A percentile compares a stretch with the other conserved stretches of the same genome.
These are phyloP conservation scores for Cladosporium colombiae DNA, from an alignment of 2,329 filamentous ascomycete species.

Conservation along the genomic window DNA sequence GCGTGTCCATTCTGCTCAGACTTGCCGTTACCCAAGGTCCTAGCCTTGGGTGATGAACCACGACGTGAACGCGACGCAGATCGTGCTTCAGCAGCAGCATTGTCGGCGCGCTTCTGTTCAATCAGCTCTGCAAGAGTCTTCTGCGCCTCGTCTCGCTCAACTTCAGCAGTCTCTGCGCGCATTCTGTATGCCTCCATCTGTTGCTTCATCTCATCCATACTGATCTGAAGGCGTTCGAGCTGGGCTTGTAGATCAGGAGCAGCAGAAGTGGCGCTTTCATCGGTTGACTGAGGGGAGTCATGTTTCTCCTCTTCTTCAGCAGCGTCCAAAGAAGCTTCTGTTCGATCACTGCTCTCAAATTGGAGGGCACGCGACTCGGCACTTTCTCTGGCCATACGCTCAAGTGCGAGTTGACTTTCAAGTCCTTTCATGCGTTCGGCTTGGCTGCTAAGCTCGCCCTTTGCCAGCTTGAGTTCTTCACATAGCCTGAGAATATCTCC, in stretches of 20 bases:
- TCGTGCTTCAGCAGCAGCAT: constrained; percentile 51
- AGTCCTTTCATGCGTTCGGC: constrained; percentile 76
- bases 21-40: constrained; percentile 22
- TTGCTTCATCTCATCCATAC: constrained; percentile 78
- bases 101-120: constrained; percentile 72
- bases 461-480: constrained; percentile 79
- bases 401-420: constrained; percentile 74
- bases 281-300: neutral
- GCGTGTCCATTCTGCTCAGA: constrained; percentile 32
- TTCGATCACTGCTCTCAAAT: constrained; percentile 61
- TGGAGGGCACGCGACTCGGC: constrained; percentile 80
- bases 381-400: constrained; percentile 76
- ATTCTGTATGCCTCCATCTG: constrained; percentile 77
- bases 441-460: constrained; percentile 84
- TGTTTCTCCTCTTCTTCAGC: constrained; percentile 19
- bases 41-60: constrained; percentile 22
- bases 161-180: constrained; percentile 76
- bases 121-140: constrained; percentile 87
- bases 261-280: constrained; percentile 34
- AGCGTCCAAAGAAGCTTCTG: constrained; percentile 43
- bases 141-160: constrained; percentile 70
- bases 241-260: constrained; percentile 62
- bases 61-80: constrained; percentile 21
- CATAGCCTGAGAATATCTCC: constrained; percentile 82
- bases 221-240: constrained; percentile 72